Base-by-base conservation (phyloP, 768 basidiomycete genomes). In the Amanita brunnescens region DNA sequence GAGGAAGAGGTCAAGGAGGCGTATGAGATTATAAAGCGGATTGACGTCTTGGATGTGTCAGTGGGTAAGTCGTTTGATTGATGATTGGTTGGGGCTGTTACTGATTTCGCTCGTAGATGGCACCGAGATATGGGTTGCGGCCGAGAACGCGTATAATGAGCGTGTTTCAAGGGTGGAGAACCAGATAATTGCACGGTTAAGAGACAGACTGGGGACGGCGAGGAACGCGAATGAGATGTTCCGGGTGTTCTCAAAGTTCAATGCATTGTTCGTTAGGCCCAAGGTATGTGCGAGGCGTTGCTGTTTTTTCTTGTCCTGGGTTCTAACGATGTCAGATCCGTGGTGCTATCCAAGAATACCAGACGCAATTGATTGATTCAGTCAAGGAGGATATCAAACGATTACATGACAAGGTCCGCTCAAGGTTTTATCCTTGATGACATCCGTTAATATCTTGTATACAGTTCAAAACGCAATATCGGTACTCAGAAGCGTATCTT, bases 161-260 rank as follows among this genome's bases (percentile, higher is more conserved):
- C 85, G 94, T 18, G 94, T 98, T 21, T 87, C 96, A 2, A 77
- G 95, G 10, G 95, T 99, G 16, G 96, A 99, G 71, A 97, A 97
- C 69, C 95, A 97, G 66, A 98, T 98, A 62, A 98, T 98, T 64
- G 87, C 95, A 13, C 77, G 91, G 30, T 67, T 99, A 42, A 78
- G 95, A 21, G 95, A 97, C 67, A 77, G 91, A 53, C 75, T 98
- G 9, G 96, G 92, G 12, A 95, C 92, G 13, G 96, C 96, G 20
- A 74, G 93, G 29, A 99, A 97, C 64, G 95, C 96, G 13, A 95
- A 96, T 64, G 96, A 98, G 70, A 99, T 98, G 96, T 98, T 99
- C 70, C 79, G 95, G 47, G 95, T 98, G 40, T 98, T 99, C 68
- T 94, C 91, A 14, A 95, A 95, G 68, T 98, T 97, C 74, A 98